Conservation (phyloP, 148 eudicot species). For the Chenopodium berlandieri region DNA sequence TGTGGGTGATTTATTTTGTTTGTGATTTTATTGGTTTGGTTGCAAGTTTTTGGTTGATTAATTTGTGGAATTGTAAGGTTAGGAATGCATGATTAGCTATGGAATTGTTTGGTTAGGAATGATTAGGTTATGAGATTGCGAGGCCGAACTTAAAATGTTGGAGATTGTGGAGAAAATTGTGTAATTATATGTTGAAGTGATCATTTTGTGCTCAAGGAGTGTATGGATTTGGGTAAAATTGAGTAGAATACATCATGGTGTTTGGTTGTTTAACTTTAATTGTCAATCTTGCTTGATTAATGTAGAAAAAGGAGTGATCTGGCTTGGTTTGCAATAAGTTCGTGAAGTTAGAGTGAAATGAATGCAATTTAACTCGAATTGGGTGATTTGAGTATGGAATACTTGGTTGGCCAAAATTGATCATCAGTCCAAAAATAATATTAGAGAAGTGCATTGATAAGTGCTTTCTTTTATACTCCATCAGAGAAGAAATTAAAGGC, state of each 20-base stretch:
- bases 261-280: not conserved
- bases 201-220: not conserved
- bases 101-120: not conserved
- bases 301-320: not conserved
- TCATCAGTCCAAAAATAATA: not conserved
- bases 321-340: not conserved
- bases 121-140: not conserved
- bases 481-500: not conserved
- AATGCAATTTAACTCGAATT: not conserved
- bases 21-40: not conserved
- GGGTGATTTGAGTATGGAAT: not conserved
- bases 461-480: not conserved
- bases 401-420: not conserved
- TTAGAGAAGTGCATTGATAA: too few species aligned
- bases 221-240: not conserved
- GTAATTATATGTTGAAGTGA: not conserved
- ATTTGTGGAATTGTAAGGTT: not conserved
- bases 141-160: too few species aligned
- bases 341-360: not conserved
- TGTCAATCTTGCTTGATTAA: too few species aligned
- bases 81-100: not conserved
- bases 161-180: too few species aligned
- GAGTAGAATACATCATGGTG: not conserved
- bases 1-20: not conserved
- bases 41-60: not conserved